phyloP scores from a whole-genome alignment of 176 grass and related monocot genomes.

The Stipa capillata region DNA sequence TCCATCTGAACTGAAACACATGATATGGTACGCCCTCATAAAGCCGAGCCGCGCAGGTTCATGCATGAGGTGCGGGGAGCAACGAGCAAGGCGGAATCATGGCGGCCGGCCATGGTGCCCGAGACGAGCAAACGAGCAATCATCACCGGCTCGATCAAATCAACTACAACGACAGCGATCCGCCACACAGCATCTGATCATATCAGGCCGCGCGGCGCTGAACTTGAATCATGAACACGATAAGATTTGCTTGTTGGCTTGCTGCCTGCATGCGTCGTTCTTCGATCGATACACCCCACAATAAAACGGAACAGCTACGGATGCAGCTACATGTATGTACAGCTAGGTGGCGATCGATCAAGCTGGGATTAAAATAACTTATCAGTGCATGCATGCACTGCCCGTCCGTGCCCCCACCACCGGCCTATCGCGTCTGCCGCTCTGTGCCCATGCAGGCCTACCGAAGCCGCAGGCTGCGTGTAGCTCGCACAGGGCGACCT shows the following conservation, averaged over 20 bases:
- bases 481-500: background rate
- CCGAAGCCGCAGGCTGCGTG: background rate
- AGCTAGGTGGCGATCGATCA: background rate
- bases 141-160: background rate
- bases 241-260: background rate
- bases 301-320: background rate
- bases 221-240: slow-evolving; percentile 25
- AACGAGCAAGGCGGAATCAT: background rate
- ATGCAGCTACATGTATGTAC: too few relatives aligned
- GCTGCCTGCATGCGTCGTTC: background rate
- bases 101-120: background rate
- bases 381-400: background rate
- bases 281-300: background rate
- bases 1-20: too few relatives aligned
- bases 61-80: background rate
- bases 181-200: background rate
- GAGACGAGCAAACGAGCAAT: background rate
- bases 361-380: background rate
- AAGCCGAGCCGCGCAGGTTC: background rate
- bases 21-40: background rate
- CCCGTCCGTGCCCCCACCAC: slow-evolving; percentile 22
- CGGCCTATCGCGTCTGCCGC: slow-evolving; percentile 10
- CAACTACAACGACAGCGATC: too few relatives aligned
- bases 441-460: slow-evolving; percentile 14
- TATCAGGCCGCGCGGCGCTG: background rate